phyloP scores from a whole-genome alignment of 345 rosid genomes.

The Gossypium thurberi region DNA sequence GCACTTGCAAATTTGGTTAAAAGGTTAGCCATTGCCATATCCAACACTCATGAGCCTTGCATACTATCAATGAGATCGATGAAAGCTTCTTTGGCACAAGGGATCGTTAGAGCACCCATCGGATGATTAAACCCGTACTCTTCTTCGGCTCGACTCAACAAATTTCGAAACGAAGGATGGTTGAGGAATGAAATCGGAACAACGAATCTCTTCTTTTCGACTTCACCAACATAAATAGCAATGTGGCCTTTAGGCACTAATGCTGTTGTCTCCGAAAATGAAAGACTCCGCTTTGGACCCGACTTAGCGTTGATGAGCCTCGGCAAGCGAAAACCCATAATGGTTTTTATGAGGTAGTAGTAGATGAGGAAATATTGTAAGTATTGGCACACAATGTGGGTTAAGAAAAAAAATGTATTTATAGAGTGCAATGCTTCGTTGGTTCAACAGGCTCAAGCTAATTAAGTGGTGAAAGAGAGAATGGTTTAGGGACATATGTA shows the following conservation, averaged over 20 bases:
- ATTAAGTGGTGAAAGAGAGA: not conserved
- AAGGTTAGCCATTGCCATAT: not conserved
- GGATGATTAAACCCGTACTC: constrained; percentile 49
- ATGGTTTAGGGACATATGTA: not conserved
- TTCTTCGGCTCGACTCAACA: constrained; percentile 43
- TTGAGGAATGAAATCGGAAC: constrained; percentile 39
- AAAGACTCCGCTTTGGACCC: not conserved
- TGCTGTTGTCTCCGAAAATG: not conserved
- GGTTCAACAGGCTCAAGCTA: not conserved
- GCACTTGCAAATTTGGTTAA: not conserved
- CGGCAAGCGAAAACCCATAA: constrained; percentile 1
- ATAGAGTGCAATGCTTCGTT: not conserved
- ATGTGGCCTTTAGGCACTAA: constrained; percentile 36
- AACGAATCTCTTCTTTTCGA: constrained; percentile 34
- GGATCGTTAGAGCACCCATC: constrained; percentile 49
- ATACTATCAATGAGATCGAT: constrained; percentile 31
- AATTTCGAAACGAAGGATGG: constrained; percentile 36
- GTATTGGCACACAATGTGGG: not conserved
- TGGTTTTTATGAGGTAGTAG: not conserved
- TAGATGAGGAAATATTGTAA: not conserved
- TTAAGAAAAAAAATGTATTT: not conserved
- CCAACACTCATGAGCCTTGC: constrained; percentile 1
- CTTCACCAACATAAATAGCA: constrained; percentile 53
- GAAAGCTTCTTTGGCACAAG: constrained; percentile 45
- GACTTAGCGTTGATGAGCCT: not conserved